These are phyloP conservation scores for Candida piceae DNA, from an alignment of 805 yeast species.

Conservation along the genomic window DNA sequence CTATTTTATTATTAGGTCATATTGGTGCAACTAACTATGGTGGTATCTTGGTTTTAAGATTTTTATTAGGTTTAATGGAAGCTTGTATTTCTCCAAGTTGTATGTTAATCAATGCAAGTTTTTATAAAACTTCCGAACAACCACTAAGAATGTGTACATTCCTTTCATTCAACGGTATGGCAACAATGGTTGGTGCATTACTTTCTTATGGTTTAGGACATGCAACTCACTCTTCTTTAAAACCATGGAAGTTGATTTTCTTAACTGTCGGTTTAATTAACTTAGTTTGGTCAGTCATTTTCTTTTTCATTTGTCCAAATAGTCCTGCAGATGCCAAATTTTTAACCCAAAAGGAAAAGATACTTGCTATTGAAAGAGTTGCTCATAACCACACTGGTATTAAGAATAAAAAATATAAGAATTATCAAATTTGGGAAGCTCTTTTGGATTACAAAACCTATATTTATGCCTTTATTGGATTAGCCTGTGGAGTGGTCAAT, in stretches of 20 bases:
- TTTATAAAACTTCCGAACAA: conserved; percentile 26
- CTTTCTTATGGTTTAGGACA: conserved; percentile 10
- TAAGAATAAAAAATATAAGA: conserved; percentile 34
- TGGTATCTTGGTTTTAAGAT: conserved; percentile 41
- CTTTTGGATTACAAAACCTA: conserved; percentile 31
- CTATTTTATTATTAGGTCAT: conserved; percentile 43
- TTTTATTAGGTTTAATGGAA: conserved; percentile 42
- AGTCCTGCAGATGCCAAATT: conserved; percentile 43
- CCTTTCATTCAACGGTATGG: conserved; percentile 19
- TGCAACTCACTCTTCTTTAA: conserved; percentile 3
- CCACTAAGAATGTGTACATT: conserved; percentile 21
- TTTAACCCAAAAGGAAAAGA: conserved; percentile 35
- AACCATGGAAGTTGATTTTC: conserved; percentile 40
- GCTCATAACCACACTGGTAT: conserved; percentile 40
- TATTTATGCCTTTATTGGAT: conserved; percentile 26
- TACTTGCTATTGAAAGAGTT: conserved; percentile 22
- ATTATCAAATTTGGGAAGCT: conserved; percentile 40
- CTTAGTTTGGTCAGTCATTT: conserved; percentile 27
- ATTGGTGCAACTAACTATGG: conserved; percentile 39
- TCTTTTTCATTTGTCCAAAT: conserved; percentile 31
- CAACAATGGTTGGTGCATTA: conserved; percentile 11
- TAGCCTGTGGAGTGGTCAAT: conserved; percentile 43
- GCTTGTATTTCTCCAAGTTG: conserved; percentile 27
- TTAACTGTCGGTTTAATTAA: conserved; percentile 39
- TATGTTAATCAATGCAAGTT: conserved; percentile 29